Base-by-base conservation (phyloP, 176 grass and related monocot genomes). In the Ampelocalamus luodianensis region DNA sequence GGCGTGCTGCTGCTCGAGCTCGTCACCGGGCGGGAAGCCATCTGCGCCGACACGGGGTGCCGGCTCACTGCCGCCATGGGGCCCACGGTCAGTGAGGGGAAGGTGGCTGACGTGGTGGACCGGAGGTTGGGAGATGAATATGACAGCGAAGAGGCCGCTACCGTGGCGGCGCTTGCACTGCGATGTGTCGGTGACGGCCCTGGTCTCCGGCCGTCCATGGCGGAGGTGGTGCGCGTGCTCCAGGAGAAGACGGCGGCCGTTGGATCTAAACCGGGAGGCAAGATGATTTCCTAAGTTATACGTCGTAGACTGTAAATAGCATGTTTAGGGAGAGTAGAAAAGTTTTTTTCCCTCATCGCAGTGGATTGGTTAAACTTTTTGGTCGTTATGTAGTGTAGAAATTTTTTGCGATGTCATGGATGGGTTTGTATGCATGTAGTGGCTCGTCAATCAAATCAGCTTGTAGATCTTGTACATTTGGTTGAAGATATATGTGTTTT, bases 1-100 rank as follows among this genome's bases (percentile, higher is more conserved):
- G 96, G 96, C 6, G 91, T 98, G 68, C 96, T 98, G 18, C 77
- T 98, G 44, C 83, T 98, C 50, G 93, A 95, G 80, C 85, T 95
- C 67, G 53, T 98, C 76, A 92, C 92, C 4, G 94, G 94, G 0
- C 18, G 68, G 37, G 88, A 94, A 72, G 94, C 94, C 36, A 90
- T 89, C 29, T 90, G 90, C 80, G 71, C 79, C 0, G 82, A 81
- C 65, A 87, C 79, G 32, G 90, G 89, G 0, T 14, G 72, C 68
- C 85, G 87, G 10, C 87, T 97, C 80, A 78, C 94, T 5, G 83
- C 75, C 6, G 23, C 82, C 2, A 67, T 96, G 16, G 84, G 77
- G 1, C 87, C 94, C 0, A 9, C 58, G 23, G 62, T 93, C 50
- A 27, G 63, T 1, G 64, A 90, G 1, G 82, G 79, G 0, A 82